Evolutionary conservation across 1,139 yeast genomes (phyloP), one percentile per base, ranked within the genome.

Genomic region (Yamadazyma oceani): DNA sequence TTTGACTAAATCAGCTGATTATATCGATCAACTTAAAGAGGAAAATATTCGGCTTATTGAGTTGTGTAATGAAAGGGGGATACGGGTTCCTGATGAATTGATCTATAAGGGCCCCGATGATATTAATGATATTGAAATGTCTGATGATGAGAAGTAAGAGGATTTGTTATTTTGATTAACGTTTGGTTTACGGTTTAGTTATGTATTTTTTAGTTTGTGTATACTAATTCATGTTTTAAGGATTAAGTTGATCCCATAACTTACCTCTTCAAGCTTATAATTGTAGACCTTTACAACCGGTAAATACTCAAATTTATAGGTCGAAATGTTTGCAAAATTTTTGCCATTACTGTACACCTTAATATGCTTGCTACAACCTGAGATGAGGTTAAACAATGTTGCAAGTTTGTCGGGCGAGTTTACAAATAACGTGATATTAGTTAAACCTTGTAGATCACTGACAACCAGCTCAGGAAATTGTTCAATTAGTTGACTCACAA

Each of bases 1-100:
- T 27, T 61, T 71, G 43, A 66, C 73, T 22, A 71, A 71, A 39
- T 64, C 71, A 34, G 77, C 77, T 8, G 75, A 70, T 42, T 70
- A 64, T 43, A 71, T 71, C 25, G 76, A 71, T 43, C 48, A 58
- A 19, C 57, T 71, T 44, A 64, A 62, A 48, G 63, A 55, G 1
- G 77, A 71, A 44, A 71, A 71, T 49, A 49, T 49, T 9, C 56
- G 55, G 39, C 58, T 71, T 44, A 52, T 70, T 8, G 59, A 61
- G 31, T 41, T 65, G 39, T 68, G 73, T 41, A 53, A 54, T 19
- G 51, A 52, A 43, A 60, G 58, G 27, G 74, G 75, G 3, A 62
- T 71, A n/a, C 47, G 50, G 5, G 55, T 70, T 1, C 75, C 76
- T 1, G 57, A 55, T 2, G 67, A 68, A 17, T 54, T 66, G 44